phyloP scores from a whole-genome alignment of 495 filamentous ascomycete genomes.

The Penicillium lagena region DNA sequence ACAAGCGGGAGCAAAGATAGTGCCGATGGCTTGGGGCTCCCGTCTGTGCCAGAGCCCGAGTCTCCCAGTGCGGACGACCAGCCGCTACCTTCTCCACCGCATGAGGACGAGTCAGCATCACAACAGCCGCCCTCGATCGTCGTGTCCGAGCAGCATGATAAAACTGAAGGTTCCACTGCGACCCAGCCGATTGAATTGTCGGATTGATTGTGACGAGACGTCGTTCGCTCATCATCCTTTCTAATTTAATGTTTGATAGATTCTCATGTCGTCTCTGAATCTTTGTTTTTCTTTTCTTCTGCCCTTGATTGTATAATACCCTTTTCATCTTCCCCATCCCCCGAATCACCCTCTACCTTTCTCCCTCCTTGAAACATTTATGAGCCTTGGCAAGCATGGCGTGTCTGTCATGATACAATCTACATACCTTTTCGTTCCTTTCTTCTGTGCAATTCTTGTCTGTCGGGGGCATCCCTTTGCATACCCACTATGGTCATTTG shows the following conservation, averaged over 20 bases:
- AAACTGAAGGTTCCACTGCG: constrained; percentile 18
- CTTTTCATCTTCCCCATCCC: constrained; percentile 7
- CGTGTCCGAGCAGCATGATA: constrained; percentile 29
- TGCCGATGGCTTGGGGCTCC: constrained; percentile 28
- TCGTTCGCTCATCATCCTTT: not conserved
- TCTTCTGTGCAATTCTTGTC: constrained; percentile 9
- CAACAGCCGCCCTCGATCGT: constrained; percentile 32
- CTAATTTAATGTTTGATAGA: constrained; percentile 40
- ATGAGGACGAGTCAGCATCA: constrained; percentile 15
- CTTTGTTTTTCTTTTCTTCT: constrained; percentile 14
- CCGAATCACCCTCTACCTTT: constrained; percentile 1
- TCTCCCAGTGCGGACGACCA: constrained; percentile 16
- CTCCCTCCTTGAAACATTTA: constrained; percentile 13
- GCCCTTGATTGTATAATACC: constrained; percentile 25
- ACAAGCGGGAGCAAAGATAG: constrained; percentile 42
- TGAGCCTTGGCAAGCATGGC: constrained; percentile 21
- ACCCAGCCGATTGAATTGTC: constrained; percentile 24
- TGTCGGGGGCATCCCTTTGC: constrained; percentile 14
- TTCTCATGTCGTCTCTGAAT: constrained; percentile 28
- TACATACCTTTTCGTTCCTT: constrained; percentile 7
- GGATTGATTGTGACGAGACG: constrained; percentile 10
- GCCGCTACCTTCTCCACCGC: constrained; percentile 18
- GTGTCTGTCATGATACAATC: constrained; percentile 19
- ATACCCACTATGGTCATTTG: not conserved
- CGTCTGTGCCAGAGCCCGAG: constrained; percentile 31